Conservation (phyloP, 345 rosid species). For the Sisymbrium irio region DNA sequence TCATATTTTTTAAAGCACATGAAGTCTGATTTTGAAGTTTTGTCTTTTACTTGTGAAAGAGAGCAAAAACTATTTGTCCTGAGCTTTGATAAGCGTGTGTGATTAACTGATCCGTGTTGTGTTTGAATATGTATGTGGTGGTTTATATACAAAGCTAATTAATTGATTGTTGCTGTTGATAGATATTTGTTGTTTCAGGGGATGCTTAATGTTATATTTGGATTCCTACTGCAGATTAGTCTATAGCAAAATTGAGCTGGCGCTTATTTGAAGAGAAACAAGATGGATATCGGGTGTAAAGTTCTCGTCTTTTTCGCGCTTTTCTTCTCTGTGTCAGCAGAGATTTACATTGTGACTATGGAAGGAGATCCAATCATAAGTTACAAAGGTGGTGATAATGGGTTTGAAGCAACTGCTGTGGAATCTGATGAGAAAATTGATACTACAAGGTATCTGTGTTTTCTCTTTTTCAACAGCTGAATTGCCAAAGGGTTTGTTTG, state of each 20-base stretch:
- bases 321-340: conserved; percentile 49
- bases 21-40: not conserved
- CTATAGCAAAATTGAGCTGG: conserved; percentile 21
- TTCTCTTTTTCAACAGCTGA: not conserved
- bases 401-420: conserved; percentile 86
- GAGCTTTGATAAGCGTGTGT: not conserved
- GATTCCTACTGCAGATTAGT: conserved; percentile 18
- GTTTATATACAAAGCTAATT: not conserved
- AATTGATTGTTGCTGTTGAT: conserved; percentile 2
- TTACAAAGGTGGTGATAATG: conserved; percentile 82
- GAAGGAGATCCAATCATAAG: conserved; percentile 92
- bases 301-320: conserved; percentile 41
- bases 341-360: conserved; percentile 78
- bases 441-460: conserved; percentile 51
- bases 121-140: conserved; percentile 7
- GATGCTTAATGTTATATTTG: conserved; percentile 9
- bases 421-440: conserved; percentile 87
- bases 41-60: not conserved
- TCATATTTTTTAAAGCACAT: not conserved
- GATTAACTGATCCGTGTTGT: not conserved
- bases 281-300: conserved; percentile 24
- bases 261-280: conserved; percentile 28
- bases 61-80: not conserved
- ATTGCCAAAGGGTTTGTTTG: not conserved
- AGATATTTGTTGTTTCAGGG: not conserved